These are phyloP conservation scores for Candida boidinii DNA, from an alignment of 805 yeast genomes.

Conservation along the genomic window DNA sequence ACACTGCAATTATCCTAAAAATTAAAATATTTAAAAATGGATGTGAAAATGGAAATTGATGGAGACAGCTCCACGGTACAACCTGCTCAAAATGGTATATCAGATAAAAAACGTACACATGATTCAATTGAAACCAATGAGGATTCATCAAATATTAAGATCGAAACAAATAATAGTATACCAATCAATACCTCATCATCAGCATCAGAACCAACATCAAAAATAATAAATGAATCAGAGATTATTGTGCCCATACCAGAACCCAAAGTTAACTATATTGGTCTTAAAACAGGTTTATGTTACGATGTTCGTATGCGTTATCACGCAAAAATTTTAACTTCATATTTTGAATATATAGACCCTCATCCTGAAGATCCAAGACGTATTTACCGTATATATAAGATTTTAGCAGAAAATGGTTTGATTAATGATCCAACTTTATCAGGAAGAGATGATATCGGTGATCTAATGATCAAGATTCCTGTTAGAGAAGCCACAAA, in stretches of 20 bases:
- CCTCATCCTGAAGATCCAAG: constrained; percentile 99
- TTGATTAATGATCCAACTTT: constrained; percentile 71
- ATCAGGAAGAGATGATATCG: constrained; percentile 65
- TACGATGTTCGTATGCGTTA: constrained; percentile 97
- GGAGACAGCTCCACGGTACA: too few relatives aligned
- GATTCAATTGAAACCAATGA: too few relatives aligned
- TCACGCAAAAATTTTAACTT: constrained; percentile 89
- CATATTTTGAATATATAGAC: constrained; percentile 88
- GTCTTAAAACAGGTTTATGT: constrained; percentile 85
- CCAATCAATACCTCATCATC: too few relatives aligned
- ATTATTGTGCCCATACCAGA: constrained; percentile 47
- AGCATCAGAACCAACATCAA: too few relatives aligned
- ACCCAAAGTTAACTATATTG: constrained; percentile 64
- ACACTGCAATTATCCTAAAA: too few relatives aligned
- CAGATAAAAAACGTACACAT: too few relatives aligned
- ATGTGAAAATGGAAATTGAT: constrained; percentile 12
- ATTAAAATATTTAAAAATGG: constrained; percentile 5
- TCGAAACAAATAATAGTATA: too few relatives aligned
- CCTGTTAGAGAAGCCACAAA: constrained; percentile 85
- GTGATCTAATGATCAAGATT: constrained; percentile 79
- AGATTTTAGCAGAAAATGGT: constrained; percentile 91
- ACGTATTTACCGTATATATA: constrained; percentile 87
- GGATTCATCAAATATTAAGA: too few relatives aligned
- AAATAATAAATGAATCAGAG: constrained; percentile 4
- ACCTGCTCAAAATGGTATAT: too few relatives aligned